Evolutionary conservation across 2,329 filamentous ascomycete genomes (phyloP).

Genomic region (Sporothrix brunneoviolacea): DNA sequence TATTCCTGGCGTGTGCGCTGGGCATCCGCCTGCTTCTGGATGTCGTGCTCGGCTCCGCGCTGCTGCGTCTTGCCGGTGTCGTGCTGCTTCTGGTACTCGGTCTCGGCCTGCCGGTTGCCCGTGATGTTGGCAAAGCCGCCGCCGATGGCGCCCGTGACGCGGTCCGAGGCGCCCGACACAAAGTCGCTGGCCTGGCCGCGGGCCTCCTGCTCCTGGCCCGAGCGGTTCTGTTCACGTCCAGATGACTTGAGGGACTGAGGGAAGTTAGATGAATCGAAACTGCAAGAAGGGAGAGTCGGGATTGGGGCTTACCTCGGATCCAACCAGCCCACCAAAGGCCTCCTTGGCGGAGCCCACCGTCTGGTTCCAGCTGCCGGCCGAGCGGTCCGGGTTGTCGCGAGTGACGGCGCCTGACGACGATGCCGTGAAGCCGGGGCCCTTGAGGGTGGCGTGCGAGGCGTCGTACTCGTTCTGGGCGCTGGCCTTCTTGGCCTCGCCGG

Average conservation of each 20-base stretch:
- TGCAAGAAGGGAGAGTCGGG: not conserved
- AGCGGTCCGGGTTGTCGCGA: constrained; percentile 66
- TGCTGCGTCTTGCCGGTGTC: constrained; percentile 75
- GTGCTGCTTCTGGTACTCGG: constrained; percentile 61
- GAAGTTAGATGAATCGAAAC: no score
- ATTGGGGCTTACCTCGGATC: constrained; percentile 53
- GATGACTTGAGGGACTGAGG: constrained; percentile 58
- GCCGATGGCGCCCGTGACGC: constrained; percentile 62
- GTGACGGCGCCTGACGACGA: constrained; percentile 63
- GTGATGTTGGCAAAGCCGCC: constrained; percentile 64
- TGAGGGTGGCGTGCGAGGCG: constrained; percentile 67
- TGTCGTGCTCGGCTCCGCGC: constrained; percentile 73
- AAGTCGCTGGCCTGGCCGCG: constrained; percentile 73
- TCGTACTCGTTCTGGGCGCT: constrained; percentile 62
- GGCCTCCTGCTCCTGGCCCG: constrained; percentile 76
- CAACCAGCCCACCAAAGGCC: constrained; percentile 65
- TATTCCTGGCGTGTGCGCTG: constrained; percentile 7
- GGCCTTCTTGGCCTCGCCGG: constrained; percentile 59
- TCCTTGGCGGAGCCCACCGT: constrained; percentile 85
- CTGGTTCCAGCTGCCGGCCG: constrained; percentile 75
- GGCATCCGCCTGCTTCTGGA: constrained; percentile 63
- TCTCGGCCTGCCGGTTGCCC: constrained; percentile 60
- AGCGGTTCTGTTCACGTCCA: constrained; percentile 70
- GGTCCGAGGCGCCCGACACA: constrained; percentile 57
- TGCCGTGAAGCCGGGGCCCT: constrained; percentile 65